Conservation (phyloP, 1,139 yeast species). For the Pneumocystis carinii region DNA sequence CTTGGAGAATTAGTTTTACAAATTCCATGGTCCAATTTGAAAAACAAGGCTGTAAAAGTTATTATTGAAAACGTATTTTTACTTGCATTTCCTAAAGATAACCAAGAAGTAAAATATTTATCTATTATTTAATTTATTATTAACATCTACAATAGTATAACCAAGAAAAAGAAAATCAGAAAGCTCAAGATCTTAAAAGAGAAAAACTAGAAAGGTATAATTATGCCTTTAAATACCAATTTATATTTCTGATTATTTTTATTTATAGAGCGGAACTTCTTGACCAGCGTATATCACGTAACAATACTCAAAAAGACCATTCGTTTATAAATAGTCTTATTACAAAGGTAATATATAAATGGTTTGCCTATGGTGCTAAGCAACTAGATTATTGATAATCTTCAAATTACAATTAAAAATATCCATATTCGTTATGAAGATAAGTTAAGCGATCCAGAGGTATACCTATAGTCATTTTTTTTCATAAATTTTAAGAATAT, state of each 20-base stretch:
- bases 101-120: constrained; percentile 20
- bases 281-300: constrained; percentile 23
- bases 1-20: constrained; percentile 78
- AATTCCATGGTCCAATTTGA: constrained; percentile 93
- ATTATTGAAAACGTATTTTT: constrained; percentile 78
- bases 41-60: constrained; percentile 82
- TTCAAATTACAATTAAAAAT: constrained; percentile 83
- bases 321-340: constrained; percentile 75
- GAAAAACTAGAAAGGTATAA: constrained; percentile 60
- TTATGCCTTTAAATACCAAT: constrained; percentile 19
- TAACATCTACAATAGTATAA: constrained; percentile 30
- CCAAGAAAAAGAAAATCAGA: constrained; percentile 47
- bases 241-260: neutral
- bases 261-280: constrained; percentile 20
- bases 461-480: constrained; percentile 27
- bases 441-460: constrained; percentile 27
- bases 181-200: constrained; percentile 52
- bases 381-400: constrained; percentile 55
- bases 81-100: constrained; percentile 57
- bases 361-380: neutral
- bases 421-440: constrained; percentile 91
- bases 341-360: constrained; percentile 34
- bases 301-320: constrained; percentile 46
- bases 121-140: constrained; percentile 17
- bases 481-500: constrained; percentile 26